These are phyloP conservation scores for Alternaria sp. DNA, from an alignment of 2,329 filamentous ascomycete genomes.

Conservation along the genomic window DNA sequence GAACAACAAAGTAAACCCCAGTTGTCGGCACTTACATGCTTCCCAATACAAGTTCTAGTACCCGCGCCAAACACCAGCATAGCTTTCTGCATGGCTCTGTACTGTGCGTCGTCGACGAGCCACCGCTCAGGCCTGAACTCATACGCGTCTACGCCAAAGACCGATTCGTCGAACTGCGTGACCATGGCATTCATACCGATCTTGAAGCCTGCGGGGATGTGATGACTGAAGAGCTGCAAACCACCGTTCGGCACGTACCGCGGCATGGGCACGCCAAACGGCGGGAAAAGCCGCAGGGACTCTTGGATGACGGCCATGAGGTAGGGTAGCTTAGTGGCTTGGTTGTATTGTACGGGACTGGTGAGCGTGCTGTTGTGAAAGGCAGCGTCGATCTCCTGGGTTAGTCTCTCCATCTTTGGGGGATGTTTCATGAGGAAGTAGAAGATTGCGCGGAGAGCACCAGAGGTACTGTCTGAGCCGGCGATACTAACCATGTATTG, in stretches of 20 bases:
- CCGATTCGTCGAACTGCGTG: no score
- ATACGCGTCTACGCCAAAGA: neutral
- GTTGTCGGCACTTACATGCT: neutral
- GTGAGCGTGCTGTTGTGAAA: no score
- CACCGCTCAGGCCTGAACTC: neutral
- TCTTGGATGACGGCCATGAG: no score
- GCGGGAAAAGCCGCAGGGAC: no score
- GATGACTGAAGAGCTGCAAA: no score
- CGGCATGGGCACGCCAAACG: no score
- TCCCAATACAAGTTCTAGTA: neutral
- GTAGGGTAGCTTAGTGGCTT: no score
- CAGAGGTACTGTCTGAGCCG: conserved; percentile 46
- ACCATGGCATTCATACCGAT: no score
- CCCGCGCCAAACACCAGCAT: neutral
- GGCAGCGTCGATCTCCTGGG: no score
- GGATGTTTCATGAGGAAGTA: conserved; percentile 48
- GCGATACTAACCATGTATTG: conserved; percentile 38
- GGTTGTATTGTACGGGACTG: no score
- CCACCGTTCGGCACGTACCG: no score
- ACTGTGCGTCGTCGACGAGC: neutral
- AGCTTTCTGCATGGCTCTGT: neutral
- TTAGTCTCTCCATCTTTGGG: neutral
- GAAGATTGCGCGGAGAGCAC: conserved; percentile 40
- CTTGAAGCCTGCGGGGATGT: no score
- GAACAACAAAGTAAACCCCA: neutral